Evolutionary conservation across 805 yeast genomes (phyloP).

Genomic region (Candida fluviatilis): DNA sequence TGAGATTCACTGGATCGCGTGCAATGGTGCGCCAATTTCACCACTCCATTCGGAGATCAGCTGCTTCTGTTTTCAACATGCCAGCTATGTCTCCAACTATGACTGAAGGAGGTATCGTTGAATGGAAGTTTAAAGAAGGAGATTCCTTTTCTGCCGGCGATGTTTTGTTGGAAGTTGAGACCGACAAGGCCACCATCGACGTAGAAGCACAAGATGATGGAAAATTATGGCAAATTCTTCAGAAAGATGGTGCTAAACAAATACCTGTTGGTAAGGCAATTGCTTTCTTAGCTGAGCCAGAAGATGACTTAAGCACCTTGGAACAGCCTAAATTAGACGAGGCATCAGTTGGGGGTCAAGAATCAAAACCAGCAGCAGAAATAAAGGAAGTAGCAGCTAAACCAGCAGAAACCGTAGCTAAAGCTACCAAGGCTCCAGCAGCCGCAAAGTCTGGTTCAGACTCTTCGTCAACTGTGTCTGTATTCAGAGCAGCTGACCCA

Average conservation of each 20-base stretch:
- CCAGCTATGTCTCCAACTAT: slow-evolving; percentile 99
- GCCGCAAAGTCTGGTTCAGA: too few species aligned
- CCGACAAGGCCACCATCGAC: slow-evolving; percentile 79
- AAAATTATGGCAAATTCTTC: slow-evolving; percentile 67
- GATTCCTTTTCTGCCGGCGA: slow-evolving; percentile 80
- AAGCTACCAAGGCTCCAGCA: slow-evolving; percentile 11
- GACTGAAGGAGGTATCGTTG: slow-evolving; percentile 90
- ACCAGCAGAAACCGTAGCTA: slow-evolving; percentile 9
- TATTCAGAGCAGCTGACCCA: slow-evolving; percentile 52
- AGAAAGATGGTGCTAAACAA: slow-evolving; percentile 72
- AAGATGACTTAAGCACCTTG: slow-evolving; percentile 69
- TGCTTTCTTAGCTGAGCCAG: slow-evolving; percentile 84
- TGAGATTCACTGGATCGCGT: not conserved
- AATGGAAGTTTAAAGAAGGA: slow-evolving; percentile 77
- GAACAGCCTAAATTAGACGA: slow-evolving; percentile 50
- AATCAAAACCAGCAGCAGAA: slow-evolving; percentile 15
- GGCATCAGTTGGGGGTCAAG: slow-evolving; percentile 15
- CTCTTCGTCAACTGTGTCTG: slow-evolving; percentile 6
- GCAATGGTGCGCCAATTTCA: slow-evolving; percentile 5
- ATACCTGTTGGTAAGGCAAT: slow-evolving; percentile 85
- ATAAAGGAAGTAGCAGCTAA: slow-evolving; percentile 13
- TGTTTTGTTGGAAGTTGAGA: slow-evolving; percentile 74
- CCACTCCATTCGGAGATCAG: slow-evolving; percentile 11
- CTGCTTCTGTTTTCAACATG: slow-evolving; percentile 66
- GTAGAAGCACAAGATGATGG: slow-evolving; percentile 95